A percentile compares a stretch with the other conserved stretches of the same genome.
phyloP scores from a whole-genome alignment of 2,329 filamentous ascomycete species.

The Exophiala sp. region DNA sequence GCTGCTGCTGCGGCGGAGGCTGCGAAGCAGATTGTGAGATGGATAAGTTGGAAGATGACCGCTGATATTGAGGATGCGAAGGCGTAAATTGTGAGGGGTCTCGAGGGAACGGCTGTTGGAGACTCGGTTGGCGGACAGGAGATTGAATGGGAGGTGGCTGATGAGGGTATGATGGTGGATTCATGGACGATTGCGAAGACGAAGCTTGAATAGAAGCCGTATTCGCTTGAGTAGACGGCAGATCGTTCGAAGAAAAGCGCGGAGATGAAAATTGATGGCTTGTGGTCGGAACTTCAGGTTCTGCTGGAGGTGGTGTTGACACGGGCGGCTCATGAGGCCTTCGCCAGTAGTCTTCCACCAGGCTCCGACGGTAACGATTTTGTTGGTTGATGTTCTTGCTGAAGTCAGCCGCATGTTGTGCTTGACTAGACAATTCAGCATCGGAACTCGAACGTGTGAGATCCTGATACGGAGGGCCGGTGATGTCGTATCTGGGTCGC shows the following conservation, averaged over 20 bases:
- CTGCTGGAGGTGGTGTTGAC: constrained; percentile 42
- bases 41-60: constrained; percentile 55
- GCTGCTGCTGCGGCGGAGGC: constrained; percentile 46
- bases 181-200: constrained; percentile 41
- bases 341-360: constrained; percentile 77
- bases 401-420: constrained; percentile 83
- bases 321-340: constrained; percentile 74
- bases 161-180: constrained; percentile 69
- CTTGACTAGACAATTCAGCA: constrained; percentile 78
- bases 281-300: constrained; percentile 30
- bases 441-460: constrained; percentile 72
- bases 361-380: constrained; percentile 73
- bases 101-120: constrained; percentile 58
- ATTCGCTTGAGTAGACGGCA: constrained; percentile 18
- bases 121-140: constrained; percentile 59
- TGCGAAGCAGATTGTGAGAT: constrained; percentile 53
- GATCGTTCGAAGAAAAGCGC: constrained; percentile 21
- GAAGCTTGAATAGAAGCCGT: constrained; percentile 32
- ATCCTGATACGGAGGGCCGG: constrained; percentile 84
- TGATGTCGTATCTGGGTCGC: constrained; percentile 83
- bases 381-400: constrained; percentile 81
- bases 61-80: constrained; percentile 19
- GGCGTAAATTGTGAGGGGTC: constrained; percentile 62
- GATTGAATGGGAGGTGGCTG: constrained; percentile 71
- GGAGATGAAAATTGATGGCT: constrained; percentile 25